phyloP scores from a whole-genome alignment of 148 eudicot genomes.

The Chenopodium berlandieri region DNA sequence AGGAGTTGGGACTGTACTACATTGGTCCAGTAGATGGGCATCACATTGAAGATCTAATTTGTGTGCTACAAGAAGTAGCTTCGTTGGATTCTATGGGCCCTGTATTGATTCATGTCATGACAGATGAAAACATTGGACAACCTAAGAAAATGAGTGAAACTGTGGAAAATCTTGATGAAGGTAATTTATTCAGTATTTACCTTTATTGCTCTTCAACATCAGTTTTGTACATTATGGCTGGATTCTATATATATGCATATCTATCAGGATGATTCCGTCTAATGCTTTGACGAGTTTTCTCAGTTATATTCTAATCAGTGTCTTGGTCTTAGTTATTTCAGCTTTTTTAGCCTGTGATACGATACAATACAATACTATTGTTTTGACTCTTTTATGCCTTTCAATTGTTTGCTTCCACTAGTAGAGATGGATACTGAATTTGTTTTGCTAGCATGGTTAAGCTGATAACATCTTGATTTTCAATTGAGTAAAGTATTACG shows the following conservation, averaged over 20 bases:
- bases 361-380: neutral
- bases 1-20: conserved; percentile 91
- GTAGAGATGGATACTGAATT: neutral
- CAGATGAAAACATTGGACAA: conserved; percentile 46
- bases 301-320: neutral
- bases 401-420: neutral
- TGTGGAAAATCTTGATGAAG: conserved; percentile 32
- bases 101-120: conserved; percentile 80
- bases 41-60: conserved; percentile 75
- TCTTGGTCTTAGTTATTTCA: neutral
- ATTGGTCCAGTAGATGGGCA: conserved; percentile 94
- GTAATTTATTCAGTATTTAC: conserved; percentile 25
- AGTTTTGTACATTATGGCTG: neutral
- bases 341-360: neutral
- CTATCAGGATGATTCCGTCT: neutral
- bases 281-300: neutral
- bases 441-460: neutral
- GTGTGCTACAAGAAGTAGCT: conserved; percentile 82
- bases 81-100: conserved; percentile 92
- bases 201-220: neutral
- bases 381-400: neutral
- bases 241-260: neutral
- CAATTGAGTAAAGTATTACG: neutral
- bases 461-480: neutral
- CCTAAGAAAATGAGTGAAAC: conserved; percentile 24